Evolutionary conservation across 148 eudicot species (phyloP), one percentile per base, ranked within the genome.

Genomic region (Silene uniflora): DNA sequence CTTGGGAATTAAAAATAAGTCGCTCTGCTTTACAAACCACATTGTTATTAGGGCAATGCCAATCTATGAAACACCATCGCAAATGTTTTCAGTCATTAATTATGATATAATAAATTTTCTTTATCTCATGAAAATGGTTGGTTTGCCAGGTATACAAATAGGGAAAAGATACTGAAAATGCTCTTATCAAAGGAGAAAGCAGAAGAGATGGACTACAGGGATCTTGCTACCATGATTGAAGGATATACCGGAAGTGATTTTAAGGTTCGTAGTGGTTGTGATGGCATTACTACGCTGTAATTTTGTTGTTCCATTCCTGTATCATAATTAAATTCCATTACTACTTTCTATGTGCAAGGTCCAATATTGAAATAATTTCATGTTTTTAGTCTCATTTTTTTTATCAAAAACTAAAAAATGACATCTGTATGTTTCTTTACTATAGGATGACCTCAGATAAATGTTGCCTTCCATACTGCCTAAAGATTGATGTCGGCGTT

Each of bases 231-330:
- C 76, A 91, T 93, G 89, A 91, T 97, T 49, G 98, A 93, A 78
- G 98, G 98, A 76, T 93, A 87, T 61, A 93, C 89, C 62, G 98
- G 98, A 83, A 93, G 98, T 78, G 98, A 91, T 85, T 97, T 93
- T 0, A 93, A 91, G n/a, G n/a, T n/a, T n/a, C n/a, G n/a, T n/a
- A n/a, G n/a, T n/a, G n/a, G n/a, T n/a, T n/a, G n/a, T n/a, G n/a
- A n/a, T n/a, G n/a, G n/a, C n/a, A n/a, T n/a, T n/a, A n/a, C n/a
- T n/a, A n/a, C n/a, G n/a, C n/a, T n/a, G n/a, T n/a, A n/a, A n/a
- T n/a, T n/a, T n/a, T n/a, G n/a, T n/a, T n/a, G n/a, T n/a, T n/a
- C n/a, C n/a, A n/a, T n/a, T n/a, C n/a, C n/a, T n/a, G n/a, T n/a
- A n/a, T n/a, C n/a, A n/a, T n/a, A n/a, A n/a, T n/a, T n/a, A n/a